These are phyloP conservation scores for Dovyalis caffra DNA, from an alignment of 345 rosid genomes.

Conservation along the genomic window DNA sequence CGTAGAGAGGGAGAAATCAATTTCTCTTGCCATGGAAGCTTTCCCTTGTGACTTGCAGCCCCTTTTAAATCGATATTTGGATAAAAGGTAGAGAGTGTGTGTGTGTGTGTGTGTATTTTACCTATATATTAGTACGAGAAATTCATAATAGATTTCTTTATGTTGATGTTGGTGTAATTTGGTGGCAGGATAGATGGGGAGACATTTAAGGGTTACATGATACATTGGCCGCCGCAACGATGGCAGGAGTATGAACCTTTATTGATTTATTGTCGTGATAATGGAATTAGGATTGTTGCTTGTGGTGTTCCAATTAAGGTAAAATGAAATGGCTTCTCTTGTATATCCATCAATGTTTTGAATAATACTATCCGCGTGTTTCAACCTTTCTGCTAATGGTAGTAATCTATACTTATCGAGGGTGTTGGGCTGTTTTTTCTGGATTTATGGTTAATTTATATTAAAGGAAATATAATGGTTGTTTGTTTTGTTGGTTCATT, in stretches of 20 bases:
- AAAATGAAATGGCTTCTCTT: background rate
- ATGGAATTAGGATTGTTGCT: conserved; percentile 67
- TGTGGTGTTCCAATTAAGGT: conserved; percentile 92
- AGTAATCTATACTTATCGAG: too few relatives aligned
- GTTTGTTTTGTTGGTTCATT: too few relatives aligned
- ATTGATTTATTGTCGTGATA: conserved; percentile 70
- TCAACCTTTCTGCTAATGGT: too few relatives aligned
- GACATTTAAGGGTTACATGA: conserved; percentile 49
- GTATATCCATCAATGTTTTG: too few relatives aligned
- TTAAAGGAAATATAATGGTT: too few relatives aligned
- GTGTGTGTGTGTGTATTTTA: too few relatives aligned
- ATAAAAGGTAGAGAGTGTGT: conserved; percentile 65
- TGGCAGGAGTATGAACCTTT: conserved; percentile 94
- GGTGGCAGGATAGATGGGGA: conserved; percentile 75
- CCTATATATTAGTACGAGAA: background rate
- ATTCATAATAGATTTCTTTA: background rate
- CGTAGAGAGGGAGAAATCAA: conserved; percentile 45
- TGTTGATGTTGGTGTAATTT: conserved; percentile 17
- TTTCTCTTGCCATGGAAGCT: conserved; percentile 76
- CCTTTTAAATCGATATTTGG: conserved; percentile 57
- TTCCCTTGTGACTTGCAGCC: conserved; percentile 72
- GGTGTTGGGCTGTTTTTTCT: too few relatives aligned
- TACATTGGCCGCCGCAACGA: conserved; percentile 67
- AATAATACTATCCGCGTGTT: too few relatives aligned
- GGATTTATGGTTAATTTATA: too few relatives aligned